Evolutionary conservation across 169 alveolate genomes (phyloP), one percentile per base, ranked within the genome.

Genomic region (Plasmodium gaboni): DNA sequence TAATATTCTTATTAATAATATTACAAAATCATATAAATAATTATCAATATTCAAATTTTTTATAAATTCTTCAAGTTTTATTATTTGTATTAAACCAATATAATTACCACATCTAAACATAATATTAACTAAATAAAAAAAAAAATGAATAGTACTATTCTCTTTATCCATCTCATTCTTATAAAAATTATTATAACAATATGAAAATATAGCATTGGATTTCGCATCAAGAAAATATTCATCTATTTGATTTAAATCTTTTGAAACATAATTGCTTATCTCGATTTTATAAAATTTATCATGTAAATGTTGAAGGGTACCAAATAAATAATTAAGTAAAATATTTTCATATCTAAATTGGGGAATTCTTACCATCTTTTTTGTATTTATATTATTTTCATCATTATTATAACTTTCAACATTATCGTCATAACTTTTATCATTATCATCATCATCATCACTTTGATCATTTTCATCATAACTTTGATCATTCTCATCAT

Each of bases 21-120:
- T 86, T n/a, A 86, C 57, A 51, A 86, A 86, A 64, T 86, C 92
- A 26, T 86, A 50, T 48, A 86, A 55, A 32, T 71, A 69, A 7
- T 13, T 67, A 48, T 86, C 92, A 44, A 86, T 71, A 55, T 51
- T 44, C 61, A 86, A 48, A 28, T 86, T 59, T 22, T 71, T 86
- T 7, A 69, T 57, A 51, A 86, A 86, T 42, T 86, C 87, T 2
- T 86, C 87, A 64, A 65, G 65, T 50, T 69, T 86, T 26, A 86
- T 71, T 48, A 86, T 71, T 72, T 86, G 92, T 32, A 86, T 70
- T 86, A 86, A 53, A 22, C 92, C 92, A 42, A 86, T 28, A 51
- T 86, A 86, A 71, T 86, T 86, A 9, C 92, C 92, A 32, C 87
- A 86, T 26, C 92, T 69, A 71, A 86, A 86, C 87, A 86, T 71